These are phyloP conservation scores for Beauveria bassiana DNA, from an alignment of 2,329 filamentous ascomycete genomes.

Conservation along the genomic window DNA sequence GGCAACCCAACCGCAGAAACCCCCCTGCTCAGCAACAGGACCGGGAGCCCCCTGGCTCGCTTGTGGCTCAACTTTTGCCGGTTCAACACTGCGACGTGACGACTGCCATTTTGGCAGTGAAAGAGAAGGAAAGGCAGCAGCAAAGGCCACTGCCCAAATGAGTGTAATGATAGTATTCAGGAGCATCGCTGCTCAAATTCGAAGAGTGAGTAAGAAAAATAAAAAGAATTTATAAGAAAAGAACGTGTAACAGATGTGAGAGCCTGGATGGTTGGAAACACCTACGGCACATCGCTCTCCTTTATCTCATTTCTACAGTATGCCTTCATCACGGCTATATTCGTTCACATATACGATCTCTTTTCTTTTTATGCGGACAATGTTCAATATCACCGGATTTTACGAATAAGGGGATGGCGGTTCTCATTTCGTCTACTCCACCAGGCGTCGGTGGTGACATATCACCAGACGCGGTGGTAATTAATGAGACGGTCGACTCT, in stretches of 20 bases:
- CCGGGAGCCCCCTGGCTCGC: neutral
- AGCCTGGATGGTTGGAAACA: neutral
- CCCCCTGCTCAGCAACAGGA: neutral
- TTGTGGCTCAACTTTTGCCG: neutral
- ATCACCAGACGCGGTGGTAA: neutral
- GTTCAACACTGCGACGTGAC: neutral
- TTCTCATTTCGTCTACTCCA: slow-evolving; percentile 5
- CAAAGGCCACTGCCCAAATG: neutral
- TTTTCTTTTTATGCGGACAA: neutral
- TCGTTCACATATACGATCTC: neutral
- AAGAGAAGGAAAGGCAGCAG: slow-evolving; percentile 3
- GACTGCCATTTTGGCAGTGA: neutral
- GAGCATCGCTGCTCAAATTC: slow-evolving; percentile 3
- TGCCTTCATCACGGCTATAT: neutral
- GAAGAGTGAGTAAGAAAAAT: neutral
- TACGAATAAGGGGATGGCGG: neutral
- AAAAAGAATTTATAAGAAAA: neutral
- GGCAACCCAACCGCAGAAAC: neutral
- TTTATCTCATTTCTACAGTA: neutral
- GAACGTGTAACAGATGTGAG: neutral
- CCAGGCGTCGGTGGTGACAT: neutral
- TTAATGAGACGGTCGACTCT: neutral
- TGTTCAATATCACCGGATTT: slow-evolving; percentile 1
- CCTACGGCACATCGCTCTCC: neutral
- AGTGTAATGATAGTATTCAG: slow-evolving; percentile 2